A percentile compares a stretch with the other conserved stretches of the same genome.
phyloP scores from a whole-genome alignment of 306 rosid species.

The Vigna radiata region DNA sequence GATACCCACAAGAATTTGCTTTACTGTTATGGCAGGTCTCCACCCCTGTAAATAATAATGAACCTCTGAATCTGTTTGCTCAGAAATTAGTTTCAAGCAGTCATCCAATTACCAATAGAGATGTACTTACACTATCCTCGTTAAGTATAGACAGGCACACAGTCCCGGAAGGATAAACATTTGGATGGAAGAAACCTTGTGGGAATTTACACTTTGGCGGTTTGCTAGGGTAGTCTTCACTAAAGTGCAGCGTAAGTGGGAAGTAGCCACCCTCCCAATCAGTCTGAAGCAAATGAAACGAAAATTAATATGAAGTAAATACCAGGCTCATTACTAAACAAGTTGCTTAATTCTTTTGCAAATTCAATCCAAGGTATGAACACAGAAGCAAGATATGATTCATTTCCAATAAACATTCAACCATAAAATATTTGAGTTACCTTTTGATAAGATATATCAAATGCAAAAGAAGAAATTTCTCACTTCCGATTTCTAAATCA shows the following conservation, averaged over 20 bases:
- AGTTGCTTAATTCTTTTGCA: constrained; percentile 12
- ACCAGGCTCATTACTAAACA: constrained; percentile 27
- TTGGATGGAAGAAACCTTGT: constrained; percentile 95
- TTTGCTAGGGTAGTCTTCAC: constrained; percentile 99
- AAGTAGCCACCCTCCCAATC: constrained; percentile 98
- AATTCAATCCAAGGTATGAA: constrained; percentile 11
- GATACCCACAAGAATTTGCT: constrained; percentile 95
- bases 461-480: constrained; percentile 8
- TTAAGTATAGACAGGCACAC: constrained; percentile 96
- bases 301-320: constrained; percentile 30
- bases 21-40: constrained; percentile 99
- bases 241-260: constrained; percentile 91
- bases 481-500: background rate
- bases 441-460: background rate
- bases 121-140: constrained; percentile 89
- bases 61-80: constrained; percentile 21
- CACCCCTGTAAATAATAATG: constrained; percentile 69
- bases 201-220: constrained; percentile 99
- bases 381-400: constrained; percentile 6
- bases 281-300: constrained; percentile 65
- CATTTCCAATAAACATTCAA: constrained; percentile 7
- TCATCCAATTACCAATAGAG: constrained; percentile 16
- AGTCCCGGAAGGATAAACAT: constrained; percentile 96
- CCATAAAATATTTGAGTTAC: constrained; percentile 3
- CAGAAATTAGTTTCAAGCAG: constrained; percentile 30